A percentile compares a stretch with the other conserved stretches of the same genome.
Evolutionary conservation across 2,329 filamentous ascomycete species (phyloP).

Genomic region (Sphaerulina vaccinii): DNA sequence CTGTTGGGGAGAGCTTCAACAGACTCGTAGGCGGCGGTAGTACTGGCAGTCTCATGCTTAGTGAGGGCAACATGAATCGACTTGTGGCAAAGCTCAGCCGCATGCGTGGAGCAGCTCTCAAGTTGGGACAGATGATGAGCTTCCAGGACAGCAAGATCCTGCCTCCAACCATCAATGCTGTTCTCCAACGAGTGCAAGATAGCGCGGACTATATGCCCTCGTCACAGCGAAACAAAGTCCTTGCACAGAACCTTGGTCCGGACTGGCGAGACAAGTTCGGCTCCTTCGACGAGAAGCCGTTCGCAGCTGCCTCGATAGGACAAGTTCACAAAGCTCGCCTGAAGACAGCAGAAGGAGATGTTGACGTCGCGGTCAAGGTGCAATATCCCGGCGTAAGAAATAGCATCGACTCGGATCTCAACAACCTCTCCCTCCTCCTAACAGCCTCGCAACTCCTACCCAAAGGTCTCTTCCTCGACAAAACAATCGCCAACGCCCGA

Average conservation of each 20-base stretch:
- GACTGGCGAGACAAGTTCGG: slow-evolving; percentile 83
- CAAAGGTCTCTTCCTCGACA: slow-evolving; percentile 89
- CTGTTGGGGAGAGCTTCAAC: slow-evolving; percentile 79
- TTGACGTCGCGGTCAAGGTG: slow-evolving; percentile 90
- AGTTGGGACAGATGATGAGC: slow-evolving; percentile 96
- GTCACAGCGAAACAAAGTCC: slow-evolving; percentile 84
- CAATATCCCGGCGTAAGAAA: slow-evolving; percentile 95
- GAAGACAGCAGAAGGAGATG: slow-evolving; percentile 68
- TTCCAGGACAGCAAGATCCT: slow-evolving; percentile 97
- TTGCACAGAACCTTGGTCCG: slow-evolving; percentile 72
- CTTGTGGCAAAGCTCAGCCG: slow-evolving; percentile 88
- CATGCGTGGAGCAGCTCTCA: slow-evolving; percentile 96
- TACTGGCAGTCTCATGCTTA: slow-evolving; percentile 79
- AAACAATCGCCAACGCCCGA: slow-evolving; percentile 93
- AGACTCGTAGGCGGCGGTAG: slow-evolving; percentile 66
- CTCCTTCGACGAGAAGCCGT: slow-evolving; percentile 84
- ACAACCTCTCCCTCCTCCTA: slow-evolving; percentile 86
- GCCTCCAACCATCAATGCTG: slow-evolving; percentile 79
- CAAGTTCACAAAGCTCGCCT: slow-evolving; percentile 88
- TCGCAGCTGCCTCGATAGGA: slow-evolving; percentile 94
- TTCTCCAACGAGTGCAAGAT: slow-evolving; percentile 92
- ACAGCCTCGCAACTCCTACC: slow-evolving; percentile 88
- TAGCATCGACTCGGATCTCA: slow-evolving; percentile 94
- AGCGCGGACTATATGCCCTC: slow-evolving; percentile 97
- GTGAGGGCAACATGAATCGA: slow-evolving; percentile 85